These are phyloP conservation scores for Phaeophleospora eucalypticola DNA, from an alignment of 2,329 filamentous ascomycete species.

Conservation along the genomic window DNA sequence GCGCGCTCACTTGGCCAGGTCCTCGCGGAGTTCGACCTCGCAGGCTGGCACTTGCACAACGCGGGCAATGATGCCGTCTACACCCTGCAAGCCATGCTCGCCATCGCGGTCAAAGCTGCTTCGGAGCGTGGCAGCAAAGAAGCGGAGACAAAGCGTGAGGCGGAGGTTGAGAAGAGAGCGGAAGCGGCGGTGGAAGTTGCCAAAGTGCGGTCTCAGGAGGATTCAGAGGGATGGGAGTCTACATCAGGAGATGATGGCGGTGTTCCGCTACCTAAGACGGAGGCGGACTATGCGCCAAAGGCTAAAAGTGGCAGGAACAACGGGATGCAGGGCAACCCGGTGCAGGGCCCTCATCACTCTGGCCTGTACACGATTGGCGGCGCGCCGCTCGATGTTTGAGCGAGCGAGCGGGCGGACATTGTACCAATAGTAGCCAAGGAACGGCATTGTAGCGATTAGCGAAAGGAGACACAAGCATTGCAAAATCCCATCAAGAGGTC, in stretches of 20 bases:
- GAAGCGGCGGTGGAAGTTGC: constrained; percentile 31
- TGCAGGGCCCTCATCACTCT: constrained; percentile 1
- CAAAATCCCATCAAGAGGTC: no score
- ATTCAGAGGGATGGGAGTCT: constrained; percentile 38
- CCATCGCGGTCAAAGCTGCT: constrained; percentile 50
- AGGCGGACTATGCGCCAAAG: constrained; percentile 8
- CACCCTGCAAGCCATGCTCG: constrained; percentile 56
- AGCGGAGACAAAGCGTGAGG: constrained; percentile 24
- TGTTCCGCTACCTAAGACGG: constrained; percentile 12
- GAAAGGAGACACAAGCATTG: no score
- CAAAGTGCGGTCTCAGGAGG: constrained; percentile 37
- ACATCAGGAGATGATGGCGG: constrained; percentile 37
- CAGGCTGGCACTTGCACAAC: constrained; percentile 40
- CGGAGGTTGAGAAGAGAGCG: constrained; percentile 26
- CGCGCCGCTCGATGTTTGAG: constrained; percentile 22
- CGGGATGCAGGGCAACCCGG: constrained; percentile 4
- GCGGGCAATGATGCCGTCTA: constrained; percentile 39
- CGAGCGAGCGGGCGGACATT: no score
- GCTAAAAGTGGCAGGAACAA: constrained; percentile 8
- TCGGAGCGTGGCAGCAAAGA: constrained; percentile 26
- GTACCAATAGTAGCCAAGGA: neutral
- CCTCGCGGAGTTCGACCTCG: constrained; percentile 64
- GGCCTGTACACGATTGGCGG: constrained; percentile 24
- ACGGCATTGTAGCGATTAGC: no score
- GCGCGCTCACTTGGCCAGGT: constrained; percentile 58